A percentile compares a stretch with the other conserved stretches of the same genome.
Conservation (phyloP, 73 alveolate species). For the Blepharisma japonicum region DNA sequence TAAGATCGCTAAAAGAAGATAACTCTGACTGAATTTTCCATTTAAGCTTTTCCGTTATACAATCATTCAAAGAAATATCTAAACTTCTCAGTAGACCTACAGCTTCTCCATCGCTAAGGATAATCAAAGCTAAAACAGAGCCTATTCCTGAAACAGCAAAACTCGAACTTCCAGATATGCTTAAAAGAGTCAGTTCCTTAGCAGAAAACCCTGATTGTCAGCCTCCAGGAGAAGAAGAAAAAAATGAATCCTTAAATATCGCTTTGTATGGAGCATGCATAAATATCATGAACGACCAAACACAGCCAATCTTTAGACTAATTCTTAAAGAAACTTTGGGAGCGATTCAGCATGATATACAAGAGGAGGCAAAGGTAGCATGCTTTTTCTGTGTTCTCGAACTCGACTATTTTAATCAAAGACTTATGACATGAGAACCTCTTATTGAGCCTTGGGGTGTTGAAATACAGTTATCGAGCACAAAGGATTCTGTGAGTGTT, state of each 20-base stretch:
- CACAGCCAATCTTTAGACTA: background rate
- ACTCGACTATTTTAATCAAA: constrained; percentile 21
- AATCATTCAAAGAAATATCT: background rate
- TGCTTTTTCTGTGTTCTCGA: background rate
- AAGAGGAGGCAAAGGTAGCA: background rate
- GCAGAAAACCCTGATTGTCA: background rate
- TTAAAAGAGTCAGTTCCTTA: too few relatives aligned
- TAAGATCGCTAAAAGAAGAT: background rate
- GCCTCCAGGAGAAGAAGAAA: background rate
- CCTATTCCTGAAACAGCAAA: too few relatives aligned
- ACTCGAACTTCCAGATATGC: too few relatives aligned
- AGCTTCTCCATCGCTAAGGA: background rate
- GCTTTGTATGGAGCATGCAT: background rate
- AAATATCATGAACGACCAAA: constrained; percentile 13
- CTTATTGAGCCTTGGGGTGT: constrained; percentile 21
- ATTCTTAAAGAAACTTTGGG: background rate
- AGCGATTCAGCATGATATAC: background rate
- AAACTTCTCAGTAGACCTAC: background rate
- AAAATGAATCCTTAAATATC: background rate
- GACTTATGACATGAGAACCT: constrained; percentile 25
- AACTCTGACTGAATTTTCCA: background rate
- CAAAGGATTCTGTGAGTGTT: background rate
- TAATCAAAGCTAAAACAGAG: too few relatives aligned
- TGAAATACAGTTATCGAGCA: constrained; percentile 6
- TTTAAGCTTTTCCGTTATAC: background rate